Conservation (phyloP, 129 eudicot species). For the Oenanthe sinensis region DNA sequence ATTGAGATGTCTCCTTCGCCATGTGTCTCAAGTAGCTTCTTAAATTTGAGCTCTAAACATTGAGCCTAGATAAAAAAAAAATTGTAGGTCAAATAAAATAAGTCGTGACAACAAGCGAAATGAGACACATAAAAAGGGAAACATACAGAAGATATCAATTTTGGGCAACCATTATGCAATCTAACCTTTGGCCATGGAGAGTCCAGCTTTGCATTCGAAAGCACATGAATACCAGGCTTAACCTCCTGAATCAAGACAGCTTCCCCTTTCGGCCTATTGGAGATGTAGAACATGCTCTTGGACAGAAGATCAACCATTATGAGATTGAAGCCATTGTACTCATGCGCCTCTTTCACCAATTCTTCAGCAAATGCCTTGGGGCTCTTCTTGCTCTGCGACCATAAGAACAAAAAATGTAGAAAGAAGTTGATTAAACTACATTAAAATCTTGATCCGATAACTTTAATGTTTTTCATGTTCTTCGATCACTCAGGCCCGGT, state of each 20-base stretch:
- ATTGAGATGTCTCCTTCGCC: slow-evolving; percentile 34
- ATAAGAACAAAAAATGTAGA: no score
- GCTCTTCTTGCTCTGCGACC: slow-evolving; percentile 48
- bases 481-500: no score
- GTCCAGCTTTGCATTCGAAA: slow-evolving; percentile 56
- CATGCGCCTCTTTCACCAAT: slow-evolving; percentile 54
- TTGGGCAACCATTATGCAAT: neutral
- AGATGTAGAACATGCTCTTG: slow-evolving; percentile 57
- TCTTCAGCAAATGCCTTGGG: slow-evolving; percentile 60
- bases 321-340: slow-evolving; percentile 72
- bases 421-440: no score
- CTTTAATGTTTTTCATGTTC: neutral
- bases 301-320: slow-evolving; percentile 53
- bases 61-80: slow-evolving; percentile 30
- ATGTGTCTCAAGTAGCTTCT: slow-evolving; percentile 23
- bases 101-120: neutral
- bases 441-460: no score
- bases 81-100: neutral
- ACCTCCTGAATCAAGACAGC: slow-evolving; percentile 45
- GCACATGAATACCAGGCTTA: slow-evolving; percentile 64
- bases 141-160: neutral
- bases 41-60: slow-evolving; percentile 35
- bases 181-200: slow-evolving; percentile 71
- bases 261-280: slow-evolving; percentile 64
- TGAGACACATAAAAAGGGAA: neutral